phyloP scores from a whole-genome alignment of 106 monocot species.

The Hemerocallis citrina region DNA sequence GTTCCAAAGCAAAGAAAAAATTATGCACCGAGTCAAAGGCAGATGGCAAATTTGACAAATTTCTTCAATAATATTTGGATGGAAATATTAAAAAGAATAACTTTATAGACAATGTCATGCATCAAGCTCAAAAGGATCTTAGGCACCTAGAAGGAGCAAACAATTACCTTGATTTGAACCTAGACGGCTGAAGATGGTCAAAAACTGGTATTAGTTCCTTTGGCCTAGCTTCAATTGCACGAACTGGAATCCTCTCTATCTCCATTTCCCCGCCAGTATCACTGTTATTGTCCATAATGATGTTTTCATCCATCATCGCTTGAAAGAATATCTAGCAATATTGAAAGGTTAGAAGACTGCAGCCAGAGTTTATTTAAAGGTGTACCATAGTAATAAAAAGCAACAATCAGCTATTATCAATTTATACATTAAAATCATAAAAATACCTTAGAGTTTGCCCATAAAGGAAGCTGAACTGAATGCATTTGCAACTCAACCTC shows the following conservation, averaged over 20 bases:
- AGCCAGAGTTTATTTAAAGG: no score
- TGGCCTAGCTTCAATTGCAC: constrained; percentile 59
- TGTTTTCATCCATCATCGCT: constrained; percentile 38
- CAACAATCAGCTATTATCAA: no score
- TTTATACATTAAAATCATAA: neutral
- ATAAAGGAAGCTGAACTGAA: constrained; percentile 39
- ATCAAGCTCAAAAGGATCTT: neutral
- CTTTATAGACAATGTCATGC: neutral
- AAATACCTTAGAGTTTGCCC: constrained; percentile 67
- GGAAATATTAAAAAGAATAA: no score
- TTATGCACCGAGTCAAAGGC: neutral
- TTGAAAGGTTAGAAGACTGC: no score
- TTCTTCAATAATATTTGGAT: no score
- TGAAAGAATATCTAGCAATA: constrained; percentile 90
- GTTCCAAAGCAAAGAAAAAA: constrained; percentile 10
- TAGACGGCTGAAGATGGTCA: constrained; percentile 50
- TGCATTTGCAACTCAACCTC: constrained; percentile 85
- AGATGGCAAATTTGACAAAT: no score
- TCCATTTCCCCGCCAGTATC: constrained; percentile 52
- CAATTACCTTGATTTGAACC: constrained; percentile 49
- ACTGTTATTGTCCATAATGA: constrained; percentile 4
- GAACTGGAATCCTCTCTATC: constrained; percentile 55
- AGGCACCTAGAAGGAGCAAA: no score
- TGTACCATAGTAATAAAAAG: no score
- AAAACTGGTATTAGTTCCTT: constrained; percentile 74